Percentiles rank a stretch among this genome's conserved stretches.
phyloP scores from a whole-genome alignment of 1,284 basidiomycete species.

The Waitea zeae region DNA sequence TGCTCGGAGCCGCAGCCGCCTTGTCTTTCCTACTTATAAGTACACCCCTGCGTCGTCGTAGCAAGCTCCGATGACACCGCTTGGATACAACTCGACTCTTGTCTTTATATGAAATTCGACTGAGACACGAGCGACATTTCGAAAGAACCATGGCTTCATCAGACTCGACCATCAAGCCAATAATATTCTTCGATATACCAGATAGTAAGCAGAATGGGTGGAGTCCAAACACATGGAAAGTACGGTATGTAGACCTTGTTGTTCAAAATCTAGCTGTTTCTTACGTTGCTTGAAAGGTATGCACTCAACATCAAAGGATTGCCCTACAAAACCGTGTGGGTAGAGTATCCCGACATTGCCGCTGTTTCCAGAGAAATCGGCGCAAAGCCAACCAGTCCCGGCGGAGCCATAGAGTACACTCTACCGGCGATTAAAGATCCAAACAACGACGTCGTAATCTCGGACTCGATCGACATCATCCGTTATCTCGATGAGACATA shows the following conservation, averaged over 20 bases:
- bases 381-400: constrained; percentile 9
- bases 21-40: too few relatives aligned
- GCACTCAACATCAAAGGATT: constrained; percentile 17
- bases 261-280: neutral
- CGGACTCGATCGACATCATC: constrained; percentile 16
- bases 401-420: constrained; percentile 12
- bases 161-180: too few relatives aligned
- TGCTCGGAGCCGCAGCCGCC: too few relatives aligned
- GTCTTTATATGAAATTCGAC: too few relatives aligned
- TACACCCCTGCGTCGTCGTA: too few relatives aligned
- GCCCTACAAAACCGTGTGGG: constrained; percentile 16
- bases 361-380: constrained; percentile 13
- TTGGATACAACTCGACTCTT: too few relatives aligned
- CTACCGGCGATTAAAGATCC: constrained; percentile 17
- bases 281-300: constrained; percentile 10
- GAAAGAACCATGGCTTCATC: too few relatives aligned
- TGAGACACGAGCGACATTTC: too few relatives aligned
- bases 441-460: constrained; percentile 10
- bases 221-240: neutral
- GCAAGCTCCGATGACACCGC: too few relatives aligned
- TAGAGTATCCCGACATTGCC: constrained; percentile 20
- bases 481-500: constrained; percentile 17
- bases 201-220: neutral
- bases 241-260: neutral
- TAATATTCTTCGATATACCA: too few relatives aligned